Percentiles rank a stretch among this genome's conserved stretches.
phyloP scores from a whole-genome alignment of 148 eudicot species.

The Dianthus caryophyllus region DNA sequence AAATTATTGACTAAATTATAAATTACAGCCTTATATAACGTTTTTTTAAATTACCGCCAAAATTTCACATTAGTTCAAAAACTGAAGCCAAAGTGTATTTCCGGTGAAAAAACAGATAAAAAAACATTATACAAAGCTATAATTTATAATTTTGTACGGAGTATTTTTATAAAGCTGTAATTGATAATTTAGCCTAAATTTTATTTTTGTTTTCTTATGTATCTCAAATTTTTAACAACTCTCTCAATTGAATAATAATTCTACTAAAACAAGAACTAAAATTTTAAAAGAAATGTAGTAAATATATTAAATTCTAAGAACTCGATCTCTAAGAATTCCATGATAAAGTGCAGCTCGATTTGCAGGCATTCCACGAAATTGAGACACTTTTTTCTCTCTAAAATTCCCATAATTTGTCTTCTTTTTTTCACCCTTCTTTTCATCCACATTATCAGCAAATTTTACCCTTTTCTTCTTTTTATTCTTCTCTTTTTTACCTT shows the following conservation, averaged over 20 bases:
- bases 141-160: too few relatives aligned
- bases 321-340: constrained; percentile 56
- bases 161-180: too few relatives aligned
- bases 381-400: constrained; percentile 5
- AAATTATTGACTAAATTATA: too few relatives aligned
- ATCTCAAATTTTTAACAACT: neutral
- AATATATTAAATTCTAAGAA: constrained; percentile 26
- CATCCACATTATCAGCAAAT: constrained; percentile 54
- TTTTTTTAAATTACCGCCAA: too few relatives aligned
- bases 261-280: neutral
- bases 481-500: constrained; percentile 36
- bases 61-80: too few relatives aligned
- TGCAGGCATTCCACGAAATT: constrained; percentile 36
- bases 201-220: too few relatives aligned
- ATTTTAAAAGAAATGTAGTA: neutral
- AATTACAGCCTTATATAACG: too few relatives aligned
- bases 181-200: too few relatives aligned
- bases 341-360: constrained; percentile 54
- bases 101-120: too few relatives aligned
- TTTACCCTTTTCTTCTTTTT: constrained; percentile 60
- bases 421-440: constrained; percentile 7
- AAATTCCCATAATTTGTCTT: constrained; percentile 8
- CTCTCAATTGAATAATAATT: too few relatives aligned
- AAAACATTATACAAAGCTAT: too few relatives aligned
- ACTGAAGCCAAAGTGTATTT: too few relatives aligned